phyloP scores from a whole-genome alignment of 805 yeast genomes.

The Lachancea lanzarotensis region DNA sequence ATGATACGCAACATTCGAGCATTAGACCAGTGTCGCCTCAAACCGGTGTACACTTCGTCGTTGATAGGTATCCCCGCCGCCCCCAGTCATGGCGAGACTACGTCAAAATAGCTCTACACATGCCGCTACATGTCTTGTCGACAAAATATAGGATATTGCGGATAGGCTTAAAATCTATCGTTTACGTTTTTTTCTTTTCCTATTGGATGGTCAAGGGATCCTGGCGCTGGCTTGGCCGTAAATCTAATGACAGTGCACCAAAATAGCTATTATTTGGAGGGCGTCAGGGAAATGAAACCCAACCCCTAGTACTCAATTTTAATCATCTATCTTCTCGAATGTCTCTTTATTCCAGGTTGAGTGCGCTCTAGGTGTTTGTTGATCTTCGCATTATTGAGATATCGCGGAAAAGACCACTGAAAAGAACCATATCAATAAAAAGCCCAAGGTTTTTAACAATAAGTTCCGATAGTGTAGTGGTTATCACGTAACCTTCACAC shows the following conservation, averaged over 20 bases:
- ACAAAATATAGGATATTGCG: background rate
- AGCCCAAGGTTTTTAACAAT: background rate
- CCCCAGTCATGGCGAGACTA: background rate
- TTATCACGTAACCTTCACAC: slow-evolving; percentile 38
- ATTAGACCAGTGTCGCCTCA: slow-evolving; percentile 4
- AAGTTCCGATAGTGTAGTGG: slow-evolving; percentile 35
- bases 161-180: background rate
- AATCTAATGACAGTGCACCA: too few relatives aligned
- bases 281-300: too few relatives aligned
- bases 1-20: background rate
- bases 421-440: too few relatives aligned
- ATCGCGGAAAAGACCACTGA: too few relatives aligned
- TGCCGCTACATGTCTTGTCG: slow-evolving; percentile 1
- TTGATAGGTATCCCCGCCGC: background rate
- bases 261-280: too few relatives aligned
- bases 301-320: too few relatives aligned
- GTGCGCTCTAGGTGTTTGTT: too few relatives aligned
- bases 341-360: too few relatives aligned
- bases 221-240: background rate
- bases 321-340: too few relatives aligned
- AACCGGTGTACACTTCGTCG: background rate
- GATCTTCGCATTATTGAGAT: too few relatives aligned
- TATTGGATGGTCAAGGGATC: background rate
- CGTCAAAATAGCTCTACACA: background rate
- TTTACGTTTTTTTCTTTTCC: background rate